Evolutionary conservation across 441 rosid species (phyloP), one percentile per base, ranked within the genome.

Genomic region (Sinapis alba): DNA sequence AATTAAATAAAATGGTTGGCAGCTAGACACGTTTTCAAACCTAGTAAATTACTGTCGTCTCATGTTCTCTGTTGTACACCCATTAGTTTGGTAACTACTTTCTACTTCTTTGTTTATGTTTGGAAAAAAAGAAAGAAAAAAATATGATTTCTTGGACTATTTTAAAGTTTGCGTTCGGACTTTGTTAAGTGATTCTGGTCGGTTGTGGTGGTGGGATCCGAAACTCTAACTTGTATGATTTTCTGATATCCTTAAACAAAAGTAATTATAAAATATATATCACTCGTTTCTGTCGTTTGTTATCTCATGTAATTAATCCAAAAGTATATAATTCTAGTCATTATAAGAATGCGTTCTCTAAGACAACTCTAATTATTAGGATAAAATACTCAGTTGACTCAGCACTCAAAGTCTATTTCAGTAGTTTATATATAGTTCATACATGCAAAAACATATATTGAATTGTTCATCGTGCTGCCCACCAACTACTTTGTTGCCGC

Each of bases 191-290:
- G 63, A 51, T 57, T 60, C 16, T 68, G 63, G 63, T 30, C 43
- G 74, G 79, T 61, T 75, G 79, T 75, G 62, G 74, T 61, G 78
- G 73, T 69, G 71, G 75, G 79, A 69, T 64, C 71, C 16, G 7
- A 70, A 69, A 64, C 51, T 20, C 9, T 68, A 41, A 75, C 28
- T 68, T 69, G 12, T 20, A 69, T 27, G 21, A 28, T 28, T 56
- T 30, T 62, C 13, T 62, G 54, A 54, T 69, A 62, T 26, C 70
- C 69, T 69, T 38, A 62, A 51, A 62, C 38, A 32, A 54, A 18
- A 58, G 11, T 57, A 23, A 10, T 13, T 56, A 2, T 36, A 38
- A 27, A 51, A 56, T 69, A 68, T 34, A 58, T 65, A 53, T 74
- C 68, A 60, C 63, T 60, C 68, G 78, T 50, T 68, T 67, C 47